A percentile compares a stretch with the other conserved stretches of the same genome.
Conservation (phyloP, 2,329 filamentous ascomycete species). For the Fusarium coffeatum region DNA sequence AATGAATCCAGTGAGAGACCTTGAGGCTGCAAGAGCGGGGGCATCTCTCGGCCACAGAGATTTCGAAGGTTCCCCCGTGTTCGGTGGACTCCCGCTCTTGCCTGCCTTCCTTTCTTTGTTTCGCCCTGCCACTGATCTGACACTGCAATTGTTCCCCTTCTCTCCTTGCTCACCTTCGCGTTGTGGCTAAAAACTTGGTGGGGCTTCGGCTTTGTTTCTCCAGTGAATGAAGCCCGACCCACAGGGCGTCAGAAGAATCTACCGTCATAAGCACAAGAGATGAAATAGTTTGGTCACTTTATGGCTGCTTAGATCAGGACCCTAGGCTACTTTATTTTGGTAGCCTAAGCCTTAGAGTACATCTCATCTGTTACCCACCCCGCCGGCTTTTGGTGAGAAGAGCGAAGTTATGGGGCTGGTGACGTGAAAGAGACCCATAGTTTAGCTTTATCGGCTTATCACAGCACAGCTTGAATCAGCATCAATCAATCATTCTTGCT, state of each 20-base stretch:
- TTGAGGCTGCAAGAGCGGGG: slow-evolving; percentile 20
- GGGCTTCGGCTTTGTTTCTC: neutral
- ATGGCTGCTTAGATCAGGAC: no score
- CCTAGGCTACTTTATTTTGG: no score
- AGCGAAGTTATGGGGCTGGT: slow-evolving; percentile 23
- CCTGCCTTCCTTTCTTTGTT: neutral
- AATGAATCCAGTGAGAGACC: slow-evolving; percentile 4
- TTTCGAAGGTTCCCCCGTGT: slow-evolving; percentile 32
- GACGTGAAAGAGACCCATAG: slow-evolving; percentile 26
- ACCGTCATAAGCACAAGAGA: no score
- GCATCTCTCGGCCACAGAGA: slow-evolving; percentile 19
- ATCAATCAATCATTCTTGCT: slow-evolving; percentile 30
- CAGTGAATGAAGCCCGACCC: neutral
- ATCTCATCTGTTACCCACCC: no score
- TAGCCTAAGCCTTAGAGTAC: no score
- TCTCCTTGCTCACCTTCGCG: neutral
- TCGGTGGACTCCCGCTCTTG: slow-evolving; percentile 22
- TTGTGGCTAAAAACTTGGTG: slow-evolving; percentile 28
- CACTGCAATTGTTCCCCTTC: neutral
- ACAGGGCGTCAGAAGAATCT: no score
- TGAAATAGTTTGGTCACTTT: no score
- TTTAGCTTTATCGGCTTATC: slow-evolving; percentile 32
- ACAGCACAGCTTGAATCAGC: slow-evolving; percentile 21
- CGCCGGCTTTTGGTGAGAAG: slow-evolving; percentile 11
- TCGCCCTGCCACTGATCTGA: neutral